These are phyloP conservation scores for Quercus bicolor DNA, from an alignment of 306 rosid genomes.

Conservation along the genomic window DNA sequence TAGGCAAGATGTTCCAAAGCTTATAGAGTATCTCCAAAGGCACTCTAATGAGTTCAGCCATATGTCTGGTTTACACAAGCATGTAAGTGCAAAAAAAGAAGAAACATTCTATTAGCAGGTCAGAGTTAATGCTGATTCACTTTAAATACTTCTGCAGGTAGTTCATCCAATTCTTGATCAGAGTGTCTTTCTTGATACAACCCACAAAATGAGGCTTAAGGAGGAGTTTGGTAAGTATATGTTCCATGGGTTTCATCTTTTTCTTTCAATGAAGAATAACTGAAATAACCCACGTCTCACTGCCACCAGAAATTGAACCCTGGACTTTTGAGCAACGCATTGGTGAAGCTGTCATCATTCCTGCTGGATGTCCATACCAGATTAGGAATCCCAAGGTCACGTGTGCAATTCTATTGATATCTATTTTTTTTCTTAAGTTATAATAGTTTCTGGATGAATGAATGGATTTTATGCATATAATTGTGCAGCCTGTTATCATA, in stretches of 20 bases:
- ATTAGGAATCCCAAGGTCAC: constrained; percentile 81
- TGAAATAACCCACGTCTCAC: constrained; percentile 18
- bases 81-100: constrained; percentile 45
- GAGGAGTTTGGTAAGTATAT: constrained; percentile 75
- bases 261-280: constrained; percentile 5
- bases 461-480: background rate
- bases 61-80: constrained; percentile 38
- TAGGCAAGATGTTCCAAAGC: constrained; percentile 86
- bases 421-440: background rate
- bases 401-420: constrained; percentile 14
- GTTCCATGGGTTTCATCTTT: constrained; percentile 5
- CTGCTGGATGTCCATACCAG: constrained; percentile 98
- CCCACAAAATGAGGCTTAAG: constrained; percentile 80
- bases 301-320: constrained; percentile 80
- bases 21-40: constrained; percentile 70
- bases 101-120: constrained; percentile 7
- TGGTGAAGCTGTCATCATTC: constrained; percentile 97
- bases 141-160: constrained; percentile 50
- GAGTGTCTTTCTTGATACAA: constrained; percentile 63
- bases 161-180: constrained; percentile 89
- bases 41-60: constrained; percentile 50
- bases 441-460: too few relatives aligned
- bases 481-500: background rate
- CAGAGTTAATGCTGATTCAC: constrained; percentile 8
- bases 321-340: constrained; percentile 91